phyloP scores from a whole-genome alignment of 139 green algal genomes.

The Klebsormidium nitens region DNA sequence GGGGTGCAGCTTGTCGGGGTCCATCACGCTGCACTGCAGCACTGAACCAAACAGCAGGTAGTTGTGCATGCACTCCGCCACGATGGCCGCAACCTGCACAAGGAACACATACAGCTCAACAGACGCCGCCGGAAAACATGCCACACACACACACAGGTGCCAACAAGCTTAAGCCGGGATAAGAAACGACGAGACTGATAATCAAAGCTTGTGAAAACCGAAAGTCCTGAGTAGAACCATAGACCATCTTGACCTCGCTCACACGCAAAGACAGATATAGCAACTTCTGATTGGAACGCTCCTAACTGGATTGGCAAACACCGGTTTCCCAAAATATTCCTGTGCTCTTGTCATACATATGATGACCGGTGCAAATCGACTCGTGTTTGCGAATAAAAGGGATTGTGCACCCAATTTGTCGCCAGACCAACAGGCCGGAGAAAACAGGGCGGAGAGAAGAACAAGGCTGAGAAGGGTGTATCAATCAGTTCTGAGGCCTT shows the following conservation, averaged over 20 bases:
- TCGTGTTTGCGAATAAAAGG: too few relatives aligned
- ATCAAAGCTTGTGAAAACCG: background rate
- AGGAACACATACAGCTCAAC: background rate
- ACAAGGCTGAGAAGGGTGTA: too few relatives aligned
- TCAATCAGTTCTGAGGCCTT: too few relatives aligned
- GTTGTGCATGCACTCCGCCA: slow-evolving; percentile 47
- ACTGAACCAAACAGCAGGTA: slow-evolving; percentile 45
- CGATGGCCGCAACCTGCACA: slow-evolving; percentile 42
- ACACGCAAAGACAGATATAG: background rate
- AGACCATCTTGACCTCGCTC: too few relatives aligned
- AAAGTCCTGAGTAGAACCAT: background rate
- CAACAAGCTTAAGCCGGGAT: background rate
- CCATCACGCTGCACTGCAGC: slow-evolving; percentile 32
- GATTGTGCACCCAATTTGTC: too few relatives aligned
- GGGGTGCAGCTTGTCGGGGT: too few relatives aligned
- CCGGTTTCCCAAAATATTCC: too few relatives aligned
- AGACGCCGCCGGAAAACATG: background rate
- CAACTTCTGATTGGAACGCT: background rate
- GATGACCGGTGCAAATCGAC: too few relatives aligned
- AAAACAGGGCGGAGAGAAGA: too few relatives aligned
- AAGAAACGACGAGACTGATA: background rate
- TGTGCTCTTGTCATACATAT: too few relatives aligned
- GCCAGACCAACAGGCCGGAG: too few relatives aligned
- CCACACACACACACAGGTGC: background rate
- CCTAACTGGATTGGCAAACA: too few relatives aligned